These are phyloP conservation scores for Botrytis galanthina DNA, from an alignment of 2,329 filamentous ascomycete genomes.

Conservation along the genomic window DNA sequence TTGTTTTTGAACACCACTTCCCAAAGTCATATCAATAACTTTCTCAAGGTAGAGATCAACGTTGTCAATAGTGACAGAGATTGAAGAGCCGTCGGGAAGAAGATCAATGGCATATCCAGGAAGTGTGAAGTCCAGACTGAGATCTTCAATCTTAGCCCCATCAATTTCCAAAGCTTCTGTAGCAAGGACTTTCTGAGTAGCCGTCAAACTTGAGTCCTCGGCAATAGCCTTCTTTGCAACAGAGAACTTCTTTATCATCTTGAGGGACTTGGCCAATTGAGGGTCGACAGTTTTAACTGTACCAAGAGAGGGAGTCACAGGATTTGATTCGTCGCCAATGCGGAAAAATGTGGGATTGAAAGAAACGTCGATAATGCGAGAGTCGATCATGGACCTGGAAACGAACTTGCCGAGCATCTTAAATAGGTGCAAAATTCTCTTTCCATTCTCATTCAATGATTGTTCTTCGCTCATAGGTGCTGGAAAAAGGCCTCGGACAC, in stretches of 20 bases:
- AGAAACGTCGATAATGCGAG: constrained; percentile 93
- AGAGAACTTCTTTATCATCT: constrained; percentile 83
- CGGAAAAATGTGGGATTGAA: constrained; percentile 99
- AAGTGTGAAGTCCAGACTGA: constrained; percentile 90
- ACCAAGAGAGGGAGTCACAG: constrained; percentile 79
- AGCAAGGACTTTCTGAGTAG: constrained; percentile 68
- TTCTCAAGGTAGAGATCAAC: constrained; percentile 85
- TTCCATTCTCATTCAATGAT: constrained; percentile 71
- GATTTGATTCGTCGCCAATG: constrained; percentile 65
- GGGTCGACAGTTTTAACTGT: constrained; percentile 88
- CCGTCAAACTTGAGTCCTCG: constrained; percentile 62
- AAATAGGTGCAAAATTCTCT: constrained; percentile 84
- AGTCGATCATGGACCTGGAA: constrained; percentile 96
- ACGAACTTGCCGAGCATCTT: constrained; percentile 96
- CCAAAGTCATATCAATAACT: constrained; percentile 88
- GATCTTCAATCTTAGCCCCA: constrained; percentile 75
- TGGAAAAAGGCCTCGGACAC: constrained; percentile 82
- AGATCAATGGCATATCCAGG: constrained; percentile 90
- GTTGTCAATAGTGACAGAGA: constrained; percentile 81
- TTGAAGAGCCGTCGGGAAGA: constrained; percentile 69
- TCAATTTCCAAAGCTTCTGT: constrained; percentile 71
- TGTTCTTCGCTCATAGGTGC: constrained; percentile 83
- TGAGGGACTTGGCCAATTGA: constrained; percentile 79
- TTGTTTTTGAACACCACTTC: constrained; percentile 82
- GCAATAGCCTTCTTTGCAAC: constrained; percentile 80